These are phyloP conservation scores for Insectozyma bohioensis DNA, from an alignment of 1,139 yeast genomes.

Conservation along the genomic window DNA sequence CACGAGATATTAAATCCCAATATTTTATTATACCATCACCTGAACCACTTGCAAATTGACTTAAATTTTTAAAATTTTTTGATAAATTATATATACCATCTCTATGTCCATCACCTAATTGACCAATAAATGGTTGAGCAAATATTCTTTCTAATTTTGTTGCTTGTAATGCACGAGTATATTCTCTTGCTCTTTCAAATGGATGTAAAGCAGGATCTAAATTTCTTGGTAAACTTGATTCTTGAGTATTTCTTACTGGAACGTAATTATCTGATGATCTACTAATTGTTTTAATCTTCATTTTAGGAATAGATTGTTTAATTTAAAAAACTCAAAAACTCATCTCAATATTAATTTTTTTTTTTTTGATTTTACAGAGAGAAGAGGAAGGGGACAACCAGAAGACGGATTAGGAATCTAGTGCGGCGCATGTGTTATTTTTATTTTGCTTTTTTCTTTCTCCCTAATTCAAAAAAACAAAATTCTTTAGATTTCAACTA, in stretches of 20 bases:
- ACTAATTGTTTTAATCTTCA: slow-evolving; percentile 89
- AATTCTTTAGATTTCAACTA: no score
- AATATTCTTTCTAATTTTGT: slow-evolving; percentile 94
- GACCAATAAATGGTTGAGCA: slow-evolving; percentile 97
- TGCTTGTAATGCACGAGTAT: slow-evolving; percentile 91
- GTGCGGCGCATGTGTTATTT: no score
- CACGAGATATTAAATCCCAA: slow-evolving; percentile 81
- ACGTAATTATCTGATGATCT: slow-evolving; percentile 89
- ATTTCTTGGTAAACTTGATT: slow-evolving; percentile 83
- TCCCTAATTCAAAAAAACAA: no score
- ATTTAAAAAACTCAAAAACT: no score
- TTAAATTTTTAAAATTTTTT: slow-evolving; percentile 67
- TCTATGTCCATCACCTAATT: slow-evolving; percentile 89
- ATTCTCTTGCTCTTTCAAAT: slow-evolving; percentile 94
- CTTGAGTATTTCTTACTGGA: slow-evolving; percentile 89
- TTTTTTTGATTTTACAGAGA: no score
- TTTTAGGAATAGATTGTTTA: no score
- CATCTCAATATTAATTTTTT: no score
- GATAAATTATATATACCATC: slow-evolving; percentile 95
- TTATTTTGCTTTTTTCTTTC: no score
- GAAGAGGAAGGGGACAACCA: no score
- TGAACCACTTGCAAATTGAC: slow-evolving; percentile 83
- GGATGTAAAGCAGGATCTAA: slow-evolving; percentile 95
- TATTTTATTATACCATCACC: slow-evolving; percentile 95
- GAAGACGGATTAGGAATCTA: no score